Evolutionary conservation across 169 alveolate genomes (phyloP).

Genomic region (Plasmodium fragile): DNA sequence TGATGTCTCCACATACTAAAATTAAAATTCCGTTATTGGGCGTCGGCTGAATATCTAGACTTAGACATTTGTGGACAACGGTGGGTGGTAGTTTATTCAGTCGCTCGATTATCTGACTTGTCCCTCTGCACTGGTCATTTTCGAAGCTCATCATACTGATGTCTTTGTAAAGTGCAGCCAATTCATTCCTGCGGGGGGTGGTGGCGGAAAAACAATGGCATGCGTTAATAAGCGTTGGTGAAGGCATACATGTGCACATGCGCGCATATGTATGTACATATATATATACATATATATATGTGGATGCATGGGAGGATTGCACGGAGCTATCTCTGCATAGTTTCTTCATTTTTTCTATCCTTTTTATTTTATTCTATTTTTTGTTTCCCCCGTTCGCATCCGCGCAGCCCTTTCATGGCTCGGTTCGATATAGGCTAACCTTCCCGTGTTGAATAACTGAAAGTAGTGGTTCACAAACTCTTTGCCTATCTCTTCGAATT

Average conservation of each 20-base stretch:
- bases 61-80: slow-evolving; percentile 82
- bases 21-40: slow-evolving; percentile 85
- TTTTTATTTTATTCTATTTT: neutral
- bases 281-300: neutral
- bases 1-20: slow-evolving; percentile 86
- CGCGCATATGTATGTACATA: neutral
- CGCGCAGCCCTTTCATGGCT: neutral
- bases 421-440: slow-evolving; percentile 58
- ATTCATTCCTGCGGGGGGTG: slow-evolving; percentile 32
- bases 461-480: slow-evolving; percentile 88
- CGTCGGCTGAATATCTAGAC: slow-evolving; percentile 88
- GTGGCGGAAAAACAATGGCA: neutral
- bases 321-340: neutral
- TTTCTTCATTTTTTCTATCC: slow-evolving; percentile 12
- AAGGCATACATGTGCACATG: neutral
- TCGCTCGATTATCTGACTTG: slow-evolving; percentile 67
- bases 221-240: neutral
- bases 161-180: slow-evolving; percentile 68
- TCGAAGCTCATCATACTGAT: slow-evolving; percentile 76
- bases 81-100: slow-evolving; percentile 72
- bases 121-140: slow-evolving; percentile 74
- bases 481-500: slow-evolving; percentile 84
- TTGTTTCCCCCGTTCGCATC: neutral
- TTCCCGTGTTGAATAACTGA: slow-evolving; percentile 83
- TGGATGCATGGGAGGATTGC: neutral